These are phyloP conservation scores for Pseudocercospora cruenta DNA, from an alignment of 2,329 filamentous ascomycete species.

Conservation along the genomic window DNA sequence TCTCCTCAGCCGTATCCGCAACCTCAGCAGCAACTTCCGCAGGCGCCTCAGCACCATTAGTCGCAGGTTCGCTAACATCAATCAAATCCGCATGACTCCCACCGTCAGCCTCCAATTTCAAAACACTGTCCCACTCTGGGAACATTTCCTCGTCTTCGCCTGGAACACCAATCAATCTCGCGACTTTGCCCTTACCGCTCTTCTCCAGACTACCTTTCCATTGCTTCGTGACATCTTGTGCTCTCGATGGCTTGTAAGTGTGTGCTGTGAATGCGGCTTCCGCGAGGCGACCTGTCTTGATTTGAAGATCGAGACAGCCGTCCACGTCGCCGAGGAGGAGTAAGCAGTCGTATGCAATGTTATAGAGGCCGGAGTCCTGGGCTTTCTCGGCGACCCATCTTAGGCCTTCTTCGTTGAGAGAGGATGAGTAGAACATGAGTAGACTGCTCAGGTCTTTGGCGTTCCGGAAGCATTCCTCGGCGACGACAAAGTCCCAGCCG, in stretches of 20 bases:
- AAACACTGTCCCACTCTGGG: slow-evolving; percentile 92
- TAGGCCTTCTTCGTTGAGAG: slow-evolving; percentile 76
- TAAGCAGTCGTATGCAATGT: slow-evolving; percentile 86
- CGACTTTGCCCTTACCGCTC: slow-evolving; percentile 80
- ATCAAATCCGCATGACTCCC: slow-evolving; percentile 48
- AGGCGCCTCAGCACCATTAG: slow-evolving; percentile 34
- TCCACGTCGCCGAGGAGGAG: slow-evolving; percentile 86
- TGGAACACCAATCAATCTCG: slow-evolving; percentile 80
- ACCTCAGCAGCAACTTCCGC: slow-evolving; percentile 22
- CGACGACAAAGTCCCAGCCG: slow-evolving; percentile 83
- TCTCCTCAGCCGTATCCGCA: slow-evolving; percentile 17
- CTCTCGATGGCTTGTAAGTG: slow-evolving; percentile 87
- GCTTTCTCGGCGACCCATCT: slow-evolving; percentile 73
- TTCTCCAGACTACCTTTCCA: slow-evolving; percentile 89
- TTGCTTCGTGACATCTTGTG: slow-evolving; percentile 66
- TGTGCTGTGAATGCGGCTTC: slow-evolving; percentile 92
- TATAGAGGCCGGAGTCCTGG: slow-evolving; percentile 76
- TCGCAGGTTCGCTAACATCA: slow-evolving; percentile 34
- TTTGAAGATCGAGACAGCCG: slow-evolving; percentile 77
- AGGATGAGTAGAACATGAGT: slow-evolving; percentile 85
- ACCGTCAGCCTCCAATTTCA: slow-evolving; percentile 77
- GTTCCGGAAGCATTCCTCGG: slow-evolving; percentile 89
- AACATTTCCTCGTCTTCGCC: slow-evolving; percentile 73
- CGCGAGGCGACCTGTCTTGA: slow-evolving; percentile 75
- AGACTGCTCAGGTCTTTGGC: slow-evolving; percentile 89